phyloP scores from a whole-genome alignment of 1,284 basidiomycete species.

The Psilocybe mexicana region DNA sequence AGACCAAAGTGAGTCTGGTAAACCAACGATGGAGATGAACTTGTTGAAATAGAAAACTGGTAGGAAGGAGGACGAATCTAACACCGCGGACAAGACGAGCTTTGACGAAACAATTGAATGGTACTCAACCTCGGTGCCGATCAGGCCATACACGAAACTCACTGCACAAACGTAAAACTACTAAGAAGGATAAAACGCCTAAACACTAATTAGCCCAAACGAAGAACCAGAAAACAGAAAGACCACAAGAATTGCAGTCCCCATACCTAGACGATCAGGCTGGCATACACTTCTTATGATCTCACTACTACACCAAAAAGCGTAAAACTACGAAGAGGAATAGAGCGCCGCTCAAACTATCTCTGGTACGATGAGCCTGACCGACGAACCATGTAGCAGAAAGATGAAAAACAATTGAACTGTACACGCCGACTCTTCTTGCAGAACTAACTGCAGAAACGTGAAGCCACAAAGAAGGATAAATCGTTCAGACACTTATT shows the following conservation, averaged over 20 bases:
- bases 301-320: neutral
- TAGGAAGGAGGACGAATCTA: conserved; percentile 36
- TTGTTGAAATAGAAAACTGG: conserved; percentile 30
- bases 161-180: neutral
- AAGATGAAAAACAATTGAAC: no score
- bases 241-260: neutral
- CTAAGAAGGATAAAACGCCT: neutral
- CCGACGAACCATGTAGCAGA: no score
- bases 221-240: neutral
- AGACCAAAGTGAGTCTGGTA: conserved; percentile 19
- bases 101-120: conserved; percentile 37
- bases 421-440: no score
- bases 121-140: conserved; percentile 22
- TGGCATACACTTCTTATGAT: no score
- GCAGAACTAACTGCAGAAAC: no score
- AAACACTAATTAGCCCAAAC: neutral
- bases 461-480: no score
- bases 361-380: no score
- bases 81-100: conserved; percentile 33
- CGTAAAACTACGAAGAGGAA: neutral
- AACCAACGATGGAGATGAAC: conserved; percentile 19
- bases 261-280: neutral
- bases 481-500: no score
- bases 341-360: neutral
- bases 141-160: neutral